A percentile compares a stretch with the other conserved stretches of the same genome.
Evolutionary conservation across 2,329 filamentous ascomycete genomes (phyloP).

Genomic region (Neurospora crassa): DNA sequence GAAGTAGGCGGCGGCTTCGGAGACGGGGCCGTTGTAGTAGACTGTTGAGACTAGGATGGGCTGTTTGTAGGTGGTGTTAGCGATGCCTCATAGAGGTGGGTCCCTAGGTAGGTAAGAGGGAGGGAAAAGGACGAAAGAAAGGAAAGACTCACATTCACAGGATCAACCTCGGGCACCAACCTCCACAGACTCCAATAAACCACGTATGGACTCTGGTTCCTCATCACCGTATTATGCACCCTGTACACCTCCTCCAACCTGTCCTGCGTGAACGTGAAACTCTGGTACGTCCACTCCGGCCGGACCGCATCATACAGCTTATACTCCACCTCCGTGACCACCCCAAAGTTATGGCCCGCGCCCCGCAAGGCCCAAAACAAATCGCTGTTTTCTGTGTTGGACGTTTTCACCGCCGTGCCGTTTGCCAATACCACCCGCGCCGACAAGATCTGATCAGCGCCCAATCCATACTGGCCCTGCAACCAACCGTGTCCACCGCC

Average conservation of each 20-base stretch:
- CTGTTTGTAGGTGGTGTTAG: slow-evolving; percentile 1
- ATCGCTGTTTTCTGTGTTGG: slow-evolving; percentile 42
- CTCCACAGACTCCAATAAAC: slow-evolving; percentile 2
- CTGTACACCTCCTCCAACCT: slow-evolving; percentile 9
- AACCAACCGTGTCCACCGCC: slow-evolving; percentile 46
- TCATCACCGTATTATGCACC: slow-evolving; percentile 1
- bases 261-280: slow-evolving; percentile 5
- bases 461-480: slow-evolving; percentile 59
- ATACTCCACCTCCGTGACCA: slow-evolving; percentile 6
- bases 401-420: slow-evolving; percentile 45
- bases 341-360: slow-evolving; percentile 43
- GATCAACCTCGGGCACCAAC: slow-evolving; percentile 1
- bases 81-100: not conserved
- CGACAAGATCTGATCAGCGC: slow-evolving; percentile 49
- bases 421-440: slow-evolving; percentile 57
- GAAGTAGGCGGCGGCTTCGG: not conserved
- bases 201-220: slow-evolving; percentile 1
- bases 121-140: not conserved
- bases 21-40: slow-evolving; percentile 2
- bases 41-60: slow-evolving; percentile 4
- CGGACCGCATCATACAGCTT: slow-evolving; percentile 4
- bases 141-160: slow-evolving; percentile 1
- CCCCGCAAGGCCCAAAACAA: slow-evolving; percentile 58
- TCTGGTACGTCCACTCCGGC: slow-evolving; percentile 7
- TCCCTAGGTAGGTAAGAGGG: too few species aligned